Percentiles rank a stretch among this genome's conserved stretches.
Evolutionary conservation across 805 yeast species (phyloP).

Genomic region (Starmera amethionina): DNA sequence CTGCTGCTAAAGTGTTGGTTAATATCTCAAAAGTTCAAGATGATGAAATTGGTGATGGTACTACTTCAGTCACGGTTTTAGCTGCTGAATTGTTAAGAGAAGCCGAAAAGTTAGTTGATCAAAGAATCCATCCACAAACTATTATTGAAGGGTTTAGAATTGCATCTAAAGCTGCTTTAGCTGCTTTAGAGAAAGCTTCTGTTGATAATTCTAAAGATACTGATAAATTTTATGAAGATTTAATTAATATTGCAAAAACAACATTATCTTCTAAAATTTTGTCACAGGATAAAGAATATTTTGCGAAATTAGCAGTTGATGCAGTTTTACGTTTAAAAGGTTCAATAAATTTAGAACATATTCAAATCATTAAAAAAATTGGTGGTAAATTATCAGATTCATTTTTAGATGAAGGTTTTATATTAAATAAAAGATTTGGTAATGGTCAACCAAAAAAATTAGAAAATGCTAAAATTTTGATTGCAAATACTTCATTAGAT

Average conservation of each 20-base stretch:
- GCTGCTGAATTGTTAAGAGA: slow-evolving; percentile 88
- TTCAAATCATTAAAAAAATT: slow-evolving; percentile 84
- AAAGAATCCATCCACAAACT: slow-evolving; percentile 95
- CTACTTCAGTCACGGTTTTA: slow-evolving; percentile 89
- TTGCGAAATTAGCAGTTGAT: slow-evolving; percentile 85
- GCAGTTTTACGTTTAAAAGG: slow-evolving; percentile 89
- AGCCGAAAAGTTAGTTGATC: slow-evolving; percentile 87
- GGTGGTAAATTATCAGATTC: slow-evolving; percentile 93
- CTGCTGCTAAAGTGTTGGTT: slow-evolving; percentile 93
- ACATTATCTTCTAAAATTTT: slow-evolving; percentile 89
- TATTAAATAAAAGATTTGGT: slow-evolving; percentile 85
- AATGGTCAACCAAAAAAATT: slow-evolving; percentile 86
- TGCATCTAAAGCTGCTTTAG: slow-evolving; percentile 77
- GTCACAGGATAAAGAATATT: slow-evolving; percentile 88
- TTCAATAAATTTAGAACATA: slow-evolving; percentile 81
- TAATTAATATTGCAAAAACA: slow-evolving; percentile 82
- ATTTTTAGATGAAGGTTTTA: slow-evolving; percentile 92
- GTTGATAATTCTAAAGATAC: slow-evolving; percentile 70
- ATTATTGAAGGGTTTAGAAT: slow-evolving; percentile 92
- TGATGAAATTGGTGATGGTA: slow-evolving; percentile 98
- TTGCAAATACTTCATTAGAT: slow-evolving; percentile 94
- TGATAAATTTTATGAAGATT: slow-evolving; percentile 61
- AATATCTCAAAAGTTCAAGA: slow-evolving; percentile 95
- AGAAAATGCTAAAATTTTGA: slow-evolving; percentile 74
- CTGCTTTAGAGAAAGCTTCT: slow-evolving; percentile 68